phyloP scores from a whole-genome alignment of 305 asterid genomes.

The Solanum hybrid region DNA sequence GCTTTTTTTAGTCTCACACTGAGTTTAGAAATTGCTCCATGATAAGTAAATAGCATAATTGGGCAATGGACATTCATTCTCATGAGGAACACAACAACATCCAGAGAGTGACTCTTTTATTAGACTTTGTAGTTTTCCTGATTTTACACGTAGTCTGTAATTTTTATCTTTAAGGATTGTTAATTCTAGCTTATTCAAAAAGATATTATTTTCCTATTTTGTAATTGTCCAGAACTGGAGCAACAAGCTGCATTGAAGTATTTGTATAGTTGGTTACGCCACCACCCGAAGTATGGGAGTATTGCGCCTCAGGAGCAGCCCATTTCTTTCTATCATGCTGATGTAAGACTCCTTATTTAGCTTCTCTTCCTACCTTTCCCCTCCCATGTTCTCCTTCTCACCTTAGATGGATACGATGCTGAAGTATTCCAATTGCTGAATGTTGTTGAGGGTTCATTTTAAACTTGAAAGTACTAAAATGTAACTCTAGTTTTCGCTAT shows the following conservation, averaged over 20 bases:
- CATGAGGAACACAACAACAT: background rate
- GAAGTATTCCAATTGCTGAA: background rate
- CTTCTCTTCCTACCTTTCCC: background rate
- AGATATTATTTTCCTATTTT: background rate
- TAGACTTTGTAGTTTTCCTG: background rate
- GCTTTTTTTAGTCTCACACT: background rate
- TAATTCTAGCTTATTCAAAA: background rate
- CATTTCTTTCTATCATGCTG: constrained; percentile 70
- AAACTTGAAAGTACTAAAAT: background rate
- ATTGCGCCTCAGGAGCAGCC: constrained; percentile 68
- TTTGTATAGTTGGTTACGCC: constrained; percentile 86
- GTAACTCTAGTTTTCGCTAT: background rate
- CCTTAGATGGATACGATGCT: background rate
- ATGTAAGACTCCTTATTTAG: constrained; percentile 46
- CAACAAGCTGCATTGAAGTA: constrained; percentile 92
- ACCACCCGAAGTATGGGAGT: constrained; percentile 82
- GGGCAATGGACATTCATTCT: background rate
- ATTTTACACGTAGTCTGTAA: background rate
- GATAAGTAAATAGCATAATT: background rate
- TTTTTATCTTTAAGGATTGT: background rate
- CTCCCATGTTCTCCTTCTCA: background rate
- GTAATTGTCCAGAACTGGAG: constrained; percentile 70
- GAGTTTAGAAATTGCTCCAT: background rate
- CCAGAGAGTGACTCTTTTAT: background rate
- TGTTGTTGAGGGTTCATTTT: background rate